Conservation (phyloP, 177 flowering plant species). For the Vitis hybrid region DNA sequence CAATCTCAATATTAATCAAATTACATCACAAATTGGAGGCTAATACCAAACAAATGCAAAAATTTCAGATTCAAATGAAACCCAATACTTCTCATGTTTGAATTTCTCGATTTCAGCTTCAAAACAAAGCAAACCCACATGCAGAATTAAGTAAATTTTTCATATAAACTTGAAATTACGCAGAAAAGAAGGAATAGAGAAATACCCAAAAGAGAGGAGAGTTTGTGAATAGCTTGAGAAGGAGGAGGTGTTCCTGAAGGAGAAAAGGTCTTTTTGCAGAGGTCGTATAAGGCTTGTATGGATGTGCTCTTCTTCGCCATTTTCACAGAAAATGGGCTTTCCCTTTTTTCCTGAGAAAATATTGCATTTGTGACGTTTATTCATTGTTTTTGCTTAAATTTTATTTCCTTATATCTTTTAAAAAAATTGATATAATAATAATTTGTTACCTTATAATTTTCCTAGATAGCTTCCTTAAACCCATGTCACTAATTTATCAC, state of each 20-base stretch:
- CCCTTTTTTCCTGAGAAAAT: constrained; percentile 11
- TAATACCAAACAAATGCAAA: too few relatives aligned
- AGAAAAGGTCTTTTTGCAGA: constrained; percentile 61
- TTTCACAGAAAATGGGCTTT: constrained; percentile 7
- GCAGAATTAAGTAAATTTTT: constrained; percentile 9
- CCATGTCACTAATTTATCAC: too few relatives aligned
- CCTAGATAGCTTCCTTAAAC: too few relatives aligned
- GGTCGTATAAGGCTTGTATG: constrained; percentile 64
- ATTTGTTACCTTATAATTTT: too few relatives aligned
- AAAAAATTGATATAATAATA: too few relatives aligned
- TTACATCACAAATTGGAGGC: too few relatives aligned
- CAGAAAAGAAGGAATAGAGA: neutral
- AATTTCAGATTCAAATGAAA: too few relatives aligned
- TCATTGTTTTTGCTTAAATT: too few relatives aligned
- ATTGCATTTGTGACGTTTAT: neutral
- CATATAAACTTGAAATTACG: neutral
- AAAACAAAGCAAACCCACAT: constrained; percentile 13
- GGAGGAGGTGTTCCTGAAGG: constrained; percentile 43
- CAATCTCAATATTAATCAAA: too few relatives aligned
- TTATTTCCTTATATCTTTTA: too few relatives aligned
- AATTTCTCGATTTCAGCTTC: neutral
- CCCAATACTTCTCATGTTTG: too few relatives aligned
- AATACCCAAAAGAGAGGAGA: constrained; percentile 69
- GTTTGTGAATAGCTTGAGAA: constrained; percentile 44
- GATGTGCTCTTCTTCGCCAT: constrained; percentile 42